Evolutionary conservation across 352 stramenopile genomes (phyloP).

Genomic region (Globisporangium takayamanum): DNA sequence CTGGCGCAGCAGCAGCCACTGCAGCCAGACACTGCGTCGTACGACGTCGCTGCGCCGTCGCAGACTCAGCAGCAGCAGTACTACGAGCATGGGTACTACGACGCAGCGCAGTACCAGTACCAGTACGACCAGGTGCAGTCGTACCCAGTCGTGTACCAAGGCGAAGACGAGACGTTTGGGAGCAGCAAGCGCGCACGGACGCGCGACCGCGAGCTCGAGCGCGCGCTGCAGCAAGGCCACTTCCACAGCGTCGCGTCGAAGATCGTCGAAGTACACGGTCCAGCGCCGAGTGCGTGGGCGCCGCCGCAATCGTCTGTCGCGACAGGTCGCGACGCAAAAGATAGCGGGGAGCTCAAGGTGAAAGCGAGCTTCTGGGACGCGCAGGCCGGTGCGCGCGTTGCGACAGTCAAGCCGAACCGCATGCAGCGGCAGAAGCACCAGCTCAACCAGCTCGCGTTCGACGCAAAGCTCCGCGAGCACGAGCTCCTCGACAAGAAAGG

Average conservation of each 20-base stretch:
- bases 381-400: slow-evolving; percentile 37
- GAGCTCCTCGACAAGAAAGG: slow-evolving; percentile 63
- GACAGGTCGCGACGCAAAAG: slow-evolving; percentile 1
- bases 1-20: slow-evolving; percentile 14
- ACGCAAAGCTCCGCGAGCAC: slow-evolving; percentile 66
- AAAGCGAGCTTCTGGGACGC: slow-evolving; percentile 73
- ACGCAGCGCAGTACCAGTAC: slow-evolving; percentile 28
- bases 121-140: slow-evolving; percentile 18
- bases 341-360: slow-evolving; percentile 39
- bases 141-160: slow-evolving; percentile 27
- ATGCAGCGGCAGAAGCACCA: slow-evolving; percentile 77
- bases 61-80: slow-evolving; percentile 14
- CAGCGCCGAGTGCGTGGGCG: slow-evolving; percentile 44
- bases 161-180: slow-evolving; percentile 25
- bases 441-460: slow-evolving; percentile 77
- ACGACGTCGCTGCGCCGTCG: slow-evolving; percentile 2
- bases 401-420: slow-evolving; percentile 56
- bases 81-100: slow-evolving; percentile 11
- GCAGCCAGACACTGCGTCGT: not conserved
- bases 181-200: slow-evolving; percentile 48
- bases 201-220: slow-evolving; percentile 64
- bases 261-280: slow-evolving; percentile 60
- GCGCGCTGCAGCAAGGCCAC: slow-evolving; percentile 59
- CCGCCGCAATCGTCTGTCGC: slow-evolving; percentile 19
- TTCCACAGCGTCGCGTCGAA: slow-evolving; percentile 50